Evolutionary conservation across 768 basidiomycete genomes (phyloP).

Genomic region (Cubamyces sp.): DNA sequence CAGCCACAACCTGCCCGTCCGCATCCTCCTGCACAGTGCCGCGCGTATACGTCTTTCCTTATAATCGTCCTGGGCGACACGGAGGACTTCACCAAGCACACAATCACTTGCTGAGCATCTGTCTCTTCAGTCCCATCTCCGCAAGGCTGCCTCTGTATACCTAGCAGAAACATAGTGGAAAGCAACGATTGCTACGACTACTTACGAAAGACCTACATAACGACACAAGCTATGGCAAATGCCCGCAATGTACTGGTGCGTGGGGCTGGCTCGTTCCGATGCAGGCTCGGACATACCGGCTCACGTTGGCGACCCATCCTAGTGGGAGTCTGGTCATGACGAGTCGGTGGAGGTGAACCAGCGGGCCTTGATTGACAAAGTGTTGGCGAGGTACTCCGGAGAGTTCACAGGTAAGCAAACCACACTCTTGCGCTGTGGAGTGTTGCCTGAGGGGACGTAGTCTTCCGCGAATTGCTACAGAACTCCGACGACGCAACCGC

Average conservation of each 20-base stretch:
- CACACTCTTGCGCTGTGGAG: background rate
- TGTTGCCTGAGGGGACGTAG: conserved; percentile 33
- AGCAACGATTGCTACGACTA: background rate
- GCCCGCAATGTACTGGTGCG: conserved; percentile 29
- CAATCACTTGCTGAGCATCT: no score
- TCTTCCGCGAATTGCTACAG: conserved; percentile 87
- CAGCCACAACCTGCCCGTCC: no score
- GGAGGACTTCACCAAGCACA: no score
- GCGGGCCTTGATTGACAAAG: conserved; percentile 95
- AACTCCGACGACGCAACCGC: conserved; percentile 94
- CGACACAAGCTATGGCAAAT: conserved; percentile 20
- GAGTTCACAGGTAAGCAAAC: conserved; percentile 76
- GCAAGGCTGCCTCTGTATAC: no score
- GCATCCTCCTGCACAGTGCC: no score
- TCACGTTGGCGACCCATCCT: no score
- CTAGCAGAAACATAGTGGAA: no score
- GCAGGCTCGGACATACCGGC: background rate
- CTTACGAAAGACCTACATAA: background rate
- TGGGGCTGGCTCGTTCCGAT: background rate
- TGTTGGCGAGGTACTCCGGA: conserved; percentile 92
- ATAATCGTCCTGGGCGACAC: no score
- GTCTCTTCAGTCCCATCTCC: no score
- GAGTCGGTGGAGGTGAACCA: conserved; percentile 93
- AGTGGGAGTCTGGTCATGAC: conserved; percentile 68
- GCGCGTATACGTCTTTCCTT: no score